Conservation (phyloP, 2,329 filamentous ascomycete genomes). For the Pseudonectria buxi region DNA sequence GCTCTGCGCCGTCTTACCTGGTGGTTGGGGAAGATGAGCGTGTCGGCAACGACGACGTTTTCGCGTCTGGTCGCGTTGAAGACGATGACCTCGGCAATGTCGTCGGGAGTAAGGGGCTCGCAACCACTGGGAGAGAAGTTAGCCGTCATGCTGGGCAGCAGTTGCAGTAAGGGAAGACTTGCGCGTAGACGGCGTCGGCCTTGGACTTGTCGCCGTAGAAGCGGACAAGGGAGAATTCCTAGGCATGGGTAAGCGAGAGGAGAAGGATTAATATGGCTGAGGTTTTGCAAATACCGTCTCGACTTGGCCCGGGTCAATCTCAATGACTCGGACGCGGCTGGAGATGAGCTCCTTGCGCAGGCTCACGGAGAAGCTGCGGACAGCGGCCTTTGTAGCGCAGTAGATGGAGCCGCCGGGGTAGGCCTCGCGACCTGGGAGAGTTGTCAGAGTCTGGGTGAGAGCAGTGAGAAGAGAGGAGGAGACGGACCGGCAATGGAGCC, state of each 20-base stretch:
- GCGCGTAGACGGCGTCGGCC: slow-evolving; percentile 85
- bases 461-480: background rate
- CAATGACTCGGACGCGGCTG: slow-evolving; percentile 74
- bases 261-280: background rate
- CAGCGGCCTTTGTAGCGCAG: slow-evolving; percentile 86
- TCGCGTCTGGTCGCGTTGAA: slow-evolving; percentile 78
- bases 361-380: slow-evolving; percentile 76
- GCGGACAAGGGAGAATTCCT: slow-evolving; percentile 83
- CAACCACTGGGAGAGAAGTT: slow-evolving; percentile 48
- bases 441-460: no score
- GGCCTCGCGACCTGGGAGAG: slow-evolving; percentile 58
- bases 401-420: slow-evolving; percentile 86
- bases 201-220: slow-evolving; percentile 86
- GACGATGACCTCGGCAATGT: slow-evolving; percentile 86
- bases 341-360: slow-evolving; percentile 77
- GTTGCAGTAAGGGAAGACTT: slow-evolving; percentile 30
- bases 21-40: slow-evolving; percentile 80
- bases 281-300: slow-evolving; percentile 58
- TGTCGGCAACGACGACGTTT: slow-evolving; percentile 87
- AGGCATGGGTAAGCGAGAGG: background rate
- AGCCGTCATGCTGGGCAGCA: background rate
- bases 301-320: slow-evolving; percentile 86
- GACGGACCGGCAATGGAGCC: slow-evolving; percentile 72
- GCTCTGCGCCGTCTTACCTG: slow-evolving; percentile 52
- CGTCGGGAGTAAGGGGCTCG: slow-evolving; percentile 79